Percentiles rank a stretch among this genome's conserved stretches.
Conservation (phyloP, 345 rosid genomes). For the Populus tremula region DNA sequence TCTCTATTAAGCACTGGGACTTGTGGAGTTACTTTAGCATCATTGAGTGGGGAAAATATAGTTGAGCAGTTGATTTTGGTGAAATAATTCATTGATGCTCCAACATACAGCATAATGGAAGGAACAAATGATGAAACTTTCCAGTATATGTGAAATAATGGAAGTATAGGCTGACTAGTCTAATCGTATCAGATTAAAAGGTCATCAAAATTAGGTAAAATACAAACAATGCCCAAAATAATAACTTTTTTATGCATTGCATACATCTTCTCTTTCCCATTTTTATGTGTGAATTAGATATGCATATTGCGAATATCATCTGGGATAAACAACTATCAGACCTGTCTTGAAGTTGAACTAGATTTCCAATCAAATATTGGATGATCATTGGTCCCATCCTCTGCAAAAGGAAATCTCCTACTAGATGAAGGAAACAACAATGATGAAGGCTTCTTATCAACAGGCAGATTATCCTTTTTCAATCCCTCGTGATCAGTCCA, state of each 20-base stretch:
- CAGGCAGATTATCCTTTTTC: constrained; percentile 48
- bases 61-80: constrained; percentile 2
- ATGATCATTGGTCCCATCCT: constrained; percentile 60
- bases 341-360: constrained; percentile 71
- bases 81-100: background rate
- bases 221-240: background rate
- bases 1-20: background rate
- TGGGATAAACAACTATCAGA: constrained; percentile 22
- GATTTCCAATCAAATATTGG: constrained; percentile 80
- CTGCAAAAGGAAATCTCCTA: constrained; percentile 63
- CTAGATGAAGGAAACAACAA: constrained; percentile 64
- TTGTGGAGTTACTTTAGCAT: background rate
- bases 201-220: background rate
- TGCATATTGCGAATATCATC: background rate
- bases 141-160: background rate
- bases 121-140: background rate
- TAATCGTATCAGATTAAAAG: background rate
- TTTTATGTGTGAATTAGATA: background rate
- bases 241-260: background rate
- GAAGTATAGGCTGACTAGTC: background rate
- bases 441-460: constrained; percentile 69
- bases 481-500: constrained; percentile 63
- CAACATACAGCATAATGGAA: constrained; percentile 1
- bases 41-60: background rate
- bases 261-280: background rate